Conservation (phyloP, 192 early-diverging fungal genomes). For the Linnemannia schmuckeri region DNA sequence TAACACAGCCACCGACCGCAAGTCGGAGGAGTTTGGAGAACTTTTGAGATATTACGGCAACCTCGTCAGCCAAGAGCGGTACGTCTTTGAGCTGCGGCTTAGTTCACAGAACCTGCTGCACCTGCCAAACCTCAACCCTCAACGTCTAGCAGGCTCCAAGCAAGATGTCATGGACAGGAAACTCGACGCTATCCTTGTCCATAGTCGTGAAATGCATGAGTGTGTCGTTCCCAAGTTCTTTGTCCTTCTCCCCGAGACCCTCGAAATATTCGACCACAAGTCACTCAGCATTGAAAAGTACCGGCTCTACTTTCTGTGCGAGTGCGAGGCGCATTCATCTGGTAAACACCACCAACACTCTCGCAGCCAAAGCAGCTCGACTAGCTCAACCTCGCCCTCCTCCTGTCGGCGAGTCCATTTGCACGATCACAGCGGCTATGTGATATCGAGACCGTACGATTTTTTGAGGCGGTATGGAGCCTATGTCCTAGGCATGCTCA, state of each 20-base stretch:
- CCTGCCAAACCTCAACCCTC: not conserved
- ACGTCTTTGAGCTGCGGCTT: not conserved
- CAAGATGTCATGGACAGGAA: not conserved
- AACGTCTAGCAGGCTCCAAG: not conserved
- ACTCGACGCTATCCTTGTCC: not conserved
- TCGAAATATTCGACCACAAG: not conserved
- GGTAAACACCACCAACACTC: not conserved
- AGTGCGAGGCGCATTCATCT: not conserved
- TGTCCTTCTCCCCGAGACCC: conserved; percentile 2
- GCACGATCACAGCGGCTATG: conserved; percentile 5
- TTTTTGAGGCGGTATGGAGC: conserved; percentile 15
- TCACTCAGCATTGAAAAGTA: not conserved
- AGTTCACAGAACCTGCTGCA: not conserved
- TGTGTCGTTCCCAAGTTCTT: conserved; percentile 7
- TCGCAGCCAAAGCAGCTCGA: not conserved
- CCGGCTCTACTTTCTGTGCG: conserved; percentile 24
- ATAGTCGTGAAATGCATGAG: not conserved
- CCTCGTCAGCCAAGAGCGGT: too few species aligned
- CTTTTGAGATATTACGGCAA: too few species aligned
- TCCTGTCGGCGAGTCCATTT: not conserved
- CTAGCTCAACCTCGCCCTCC: too few species aligned
- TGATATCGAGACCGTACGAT: not conserved
- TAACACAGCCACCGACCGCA: too few species aligned
- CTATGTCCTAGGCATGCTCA: conserved; percentile 14
- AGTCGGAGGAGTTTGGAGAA: too few species aligned